Base-by-base conservation (phyloP, 192 early-diverging fungal species). In the Rhizoclosmatium globosum region DNA sequence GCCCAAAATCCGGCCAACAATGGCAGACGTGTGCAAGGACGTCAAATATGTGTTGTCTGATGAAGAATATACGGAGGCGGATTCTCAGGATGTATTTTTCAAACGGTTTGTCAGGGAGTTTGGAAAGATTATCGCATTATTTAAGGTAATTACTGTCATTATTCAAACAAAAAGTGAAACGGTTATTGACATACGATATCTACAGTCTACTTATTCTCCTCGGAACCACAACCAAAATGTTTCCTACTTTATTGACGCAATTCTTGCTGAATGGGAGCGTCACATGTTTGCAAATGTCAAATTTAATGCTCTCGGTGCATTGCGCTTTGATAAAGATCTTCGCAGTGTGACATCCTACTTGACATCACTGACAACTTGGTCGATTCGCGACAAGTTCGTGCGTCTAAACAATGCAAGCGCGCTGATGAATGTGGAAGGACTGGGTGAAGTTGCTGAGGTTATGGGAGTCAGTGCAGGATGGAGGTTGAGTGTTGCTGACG, bases 261-360 rank as follows among this genome's bases (percentile, higher is more conserved):
- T 97, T 43, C 86, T 89, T 1, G 88, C 85, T 38, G 94, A 97
- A 67, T 96, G 94, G 94, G 96, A 99, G 82, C 88, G 92, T 60
- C 93, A 94, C 23, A 88, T 98, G 39, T 82, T 94, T 42, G 88
- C 91, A 71, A 82, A 39, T 61, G 92, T 90, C n/a, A 93, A 93
- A 65, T 99, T 97, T 83, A 99, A 94, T 82, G 92, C 94, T 86
- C 90, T 96, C 53, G 98, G 98, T 0, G 95, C 94, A 2, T 87
- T 98, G 44, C 89, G 93, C 61, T 96, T 98, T 79, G 98, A 99
- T 68, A 94, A 94, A 81, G 97, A 99, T 79, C 79, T 98, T 9
- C 88, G 98, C 1, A 82, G 89, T 11, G 82, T 97, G 7, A 90
- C 82, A 2, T 44, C 82, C 11, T 80, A 74, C 68, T 65, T 85